Evolutionary conservation across 139 green algal species (phyloP).

Genomic region (Tetraselmis striata): DNA sequence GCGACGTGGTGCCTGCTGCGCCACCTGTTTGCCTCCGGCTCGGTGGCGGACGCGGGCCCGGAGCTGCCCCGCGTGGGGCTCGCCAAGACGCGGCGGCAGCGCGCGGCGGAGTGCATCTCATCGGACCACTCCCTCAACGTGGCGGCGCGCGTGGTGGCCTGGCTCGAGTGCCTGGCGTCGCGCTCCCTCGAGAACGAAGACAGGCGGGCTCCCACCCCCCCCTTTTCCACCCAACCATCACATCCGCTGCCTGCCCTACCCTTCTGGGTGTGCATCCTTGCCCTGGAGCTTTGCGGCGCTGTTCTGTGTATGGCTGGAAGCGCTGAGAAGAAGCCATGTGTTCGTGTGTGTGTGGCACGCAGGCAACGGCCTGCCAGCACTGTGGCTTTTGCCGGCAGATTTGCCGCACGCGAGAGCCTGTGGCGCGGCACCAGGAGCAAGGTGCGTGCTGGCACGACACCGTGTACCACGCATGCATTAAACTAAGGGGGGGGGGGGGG

Average conservation of each 20-base stretch:
- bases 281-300: no score
- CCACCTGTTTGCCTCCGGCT: slow-evolving; percentile 1
- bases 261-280: no score
- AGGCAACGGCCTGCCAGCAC: no score
- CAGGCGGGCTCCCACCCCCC: no score
- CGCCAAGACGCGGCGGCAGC: not conserved
- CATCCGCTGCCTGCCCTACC: no score
- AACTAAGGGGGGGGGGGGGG: no score
- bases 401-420: not conserved
- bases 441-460: no score
- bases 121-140: slow-evolving; percentile 4
- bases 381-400: not conserved
- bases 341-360: no score
- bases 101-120: not conserved
- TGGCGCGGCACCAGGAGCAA: slow-evolving; percentile 2
- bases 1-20: slow-evolving; percentile 10
- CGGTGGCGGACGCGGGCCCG: not conserved
- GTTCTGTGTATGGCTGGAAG: no score
- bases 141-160: slow-evolving; percentile 10
- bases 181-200: not conserved
- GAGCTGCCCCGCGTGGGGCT: not conserved
- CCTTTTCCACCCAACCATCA: no score
- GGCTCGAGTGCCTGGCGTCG: slow-evolving; percentile 11
- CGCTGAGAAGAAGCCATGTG: no score
- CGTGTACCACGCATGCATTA: no score